Conservation (phyloP, 164 flowering plant genomes). For the Malania oleifera region DNA sequence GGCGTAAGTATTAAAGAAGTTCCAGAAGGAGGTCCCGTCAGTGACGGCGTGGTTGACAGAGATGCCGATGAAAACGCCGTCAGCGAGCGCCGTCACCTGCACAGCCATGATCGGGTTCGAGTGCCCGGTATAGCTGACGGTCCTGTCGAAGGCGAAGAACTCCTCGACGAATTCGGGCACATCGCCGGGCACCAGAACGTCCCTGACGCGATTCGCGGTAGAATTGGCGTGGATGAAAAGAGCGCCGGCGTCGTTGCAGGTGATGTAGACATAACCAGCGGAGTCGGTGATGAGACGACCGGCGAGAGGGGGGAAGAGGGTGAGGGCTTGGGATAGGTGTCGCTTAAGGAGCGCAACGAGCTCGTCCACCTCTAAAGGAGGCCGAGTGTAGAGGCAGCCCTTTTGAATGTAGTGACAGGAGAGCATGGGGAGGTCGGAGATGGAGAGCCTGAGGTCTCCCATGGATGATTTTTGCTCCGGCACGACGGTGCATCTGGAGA, state of each 20-base stretch:
- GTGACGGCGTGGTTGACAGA: constrained; percentile 54
- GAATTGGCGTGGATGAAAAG: constrained; percentile 44
- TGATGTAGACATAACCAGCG: constrained; percentile 37
- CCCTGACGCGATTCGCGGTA: constrained; percentile 13
- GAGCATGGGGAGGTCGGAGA: constrained; percentile 63
- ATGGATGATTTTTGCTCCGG: constrained; percentile 33
- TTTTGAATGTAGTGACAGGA: constrained; percentile 66
- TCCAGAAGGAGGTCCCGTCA: constrained; percentile 71
- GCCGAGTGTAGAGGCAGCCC: constrained; percentile 42
- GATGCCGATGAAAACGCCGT: constrained; percentile 62
- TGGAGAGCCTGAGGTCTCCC: constrained; percentile 43
- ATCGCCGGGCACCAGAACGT: constrained; percentile 25
- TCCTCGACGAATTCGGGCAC: constrained; percentile 34
- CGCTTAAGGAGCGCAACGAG: constrained; percentile 25
- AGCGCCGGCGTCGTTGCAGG: constrained; percentile 57
- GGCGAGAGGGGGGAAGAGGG: constrained; percentile 60
- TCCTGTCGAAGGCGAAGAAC: constrained; percentile 39
- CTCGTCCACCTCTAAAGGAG: constrained; percentile 18
- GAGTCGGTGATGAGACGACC: constrained; percentile 48
- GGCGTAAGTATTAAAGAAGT: constrained; percentile 67
- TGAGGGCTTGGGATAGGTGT: constrained; percentile 37
- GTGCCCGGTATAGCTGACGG: constrained; percentile 51
- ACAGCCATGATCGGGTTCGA: constrained; percentile 44
- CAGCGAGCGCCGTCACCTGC: constrained; percentile 57
- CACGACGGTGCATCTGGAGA: constrained; percentile 33